Base-by-base conservation (phyloP, 371 early-diverging fungal genomes). In the Enteropsectra breve region DNA sequence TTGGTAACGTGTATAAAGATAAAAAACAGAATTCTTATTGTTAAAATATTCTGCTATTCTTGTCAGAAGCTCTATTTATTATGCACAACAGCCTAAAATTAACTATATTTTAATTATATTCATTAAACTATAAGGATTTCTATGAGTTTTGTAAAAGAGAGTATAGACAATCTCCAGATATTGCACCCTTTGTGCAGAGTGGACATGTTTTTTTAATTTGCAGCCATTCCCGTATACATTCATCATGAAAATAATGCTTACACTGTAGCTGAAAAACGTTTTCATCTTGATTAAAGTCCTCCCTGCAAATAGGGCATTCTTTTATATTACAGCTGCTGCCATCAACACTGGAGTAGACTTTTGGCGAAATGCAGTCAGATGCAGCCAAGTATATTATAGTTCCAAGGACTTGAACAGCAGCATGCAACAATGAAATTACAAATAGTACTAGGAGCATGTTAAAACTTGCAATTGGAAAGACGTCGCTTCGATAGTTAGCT, bases 181-280 rank as follows among this genome's bases (percentile, higher is more conserved):
- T 43, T 15, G 21, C 15, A 21, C 21, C 43, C 21, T 43, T 43
- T 21, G 15, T 81, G 60, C 81, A 81, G 11, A 79, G 34, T 28
- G 81, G 81, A 57, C 81, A 81, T n/a, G 76, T 59, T 53, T 78
- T 75, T 33, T 78, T 75, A 15, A 76, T 34, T 49, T 70, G 61
- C 58, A 81, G 72, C 81, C 81, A 81, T 40, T 76, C 75, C 53
- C 76, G 76, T 30, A 79, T 77, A 59, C 81, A 81, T 5, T 61
- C 59, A 53, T 60, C 52, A 63, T 81, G 81, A 65, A 79, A 81
- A 58, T 75, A 74, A 58, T 81, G 81, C 8, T 62, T 68, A 58
- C 81, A 81, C 6, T 29, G 24, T 6, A 64, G 64, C 3, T 8
- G 33, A 4, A 30, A n/a, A 13, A 64, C 3, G 2, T 28, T 24